phyloP scores from a whole-genome alignment of 2,329 filamentous ascomycete genomes.

The Phyllosticta citrichinensis region DNA sequence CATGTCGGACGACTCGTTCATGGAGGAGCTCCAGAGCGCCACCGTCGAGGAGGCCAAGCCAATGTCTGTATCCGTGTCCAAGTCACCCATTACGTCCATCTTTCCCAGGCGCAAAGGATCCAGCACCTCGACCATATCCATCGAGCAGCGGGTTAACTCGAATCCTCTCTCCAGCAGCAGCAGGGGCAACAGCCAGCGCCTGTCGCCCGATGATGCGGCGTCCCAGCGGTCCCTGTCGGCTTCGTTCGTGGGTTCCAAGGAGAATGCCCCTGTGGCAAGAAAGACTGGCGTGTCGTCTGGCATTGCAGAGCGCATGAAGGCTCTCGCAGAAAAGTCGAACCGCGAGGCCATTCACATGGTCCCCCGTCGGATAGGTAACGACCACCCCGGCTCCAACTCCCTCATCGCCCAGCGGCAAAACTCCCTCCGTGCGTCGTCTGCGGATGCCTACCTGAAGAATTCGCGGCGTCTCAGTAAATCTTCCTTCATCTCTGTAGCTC shows the following conservation, averaged over 20 bases:
- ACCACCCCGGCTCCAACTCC: constrained; percentile 20
- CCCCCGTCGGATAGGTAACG: constrained; percentile 11
- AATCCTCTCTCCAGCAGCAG: constrained; percentile 6
- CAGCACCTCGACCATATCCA: constrained; percentile 14
- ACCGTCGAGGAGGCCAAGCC: constrained; percentile 76
- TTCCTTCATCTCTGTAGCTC: constrained; percentile 15
- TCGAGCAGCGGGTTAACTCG: constrained; percentile 17
- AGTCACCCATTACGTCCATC: constrained; percentile 68
- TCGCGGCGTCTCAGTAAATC: constrained; percentile 18
- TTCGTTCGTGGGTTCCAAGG: constrained; percentile 14
- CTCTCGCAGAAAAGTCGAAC: constrained; percentile 66
- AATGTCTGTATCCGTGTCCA: constrained; percentile 57
- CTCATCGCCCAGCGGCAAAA: constrained; percentile 28
- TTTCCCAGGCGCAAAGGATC: constrained; percentile 33
- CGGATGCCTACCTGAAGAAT: constrained; percentile 18
- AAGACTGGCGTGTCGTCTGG: constrained; percentile 79
- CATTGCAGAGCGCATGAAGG: constrained; percentile 91
- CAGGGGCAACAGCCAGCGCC: constrained; percentile 16
- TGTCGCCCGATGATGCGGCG: constrained; percentile 19
- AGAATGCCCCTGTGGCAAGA: constrained; percentile 41
- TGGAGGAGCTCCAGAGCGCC: constrained; percentile 76
- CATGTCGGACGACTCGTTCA: constrained; percentile 67
- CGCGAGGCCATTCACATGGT: constrained; percentile 28
- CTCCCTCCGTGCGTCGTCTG: constrained; percentile 27
- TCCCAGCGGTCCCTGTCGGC: constrained; percentile 15